Evolutionary conservation across 148 eudicot genomes (phyloP).

Genomic region (Cornus kousa): DNA sequence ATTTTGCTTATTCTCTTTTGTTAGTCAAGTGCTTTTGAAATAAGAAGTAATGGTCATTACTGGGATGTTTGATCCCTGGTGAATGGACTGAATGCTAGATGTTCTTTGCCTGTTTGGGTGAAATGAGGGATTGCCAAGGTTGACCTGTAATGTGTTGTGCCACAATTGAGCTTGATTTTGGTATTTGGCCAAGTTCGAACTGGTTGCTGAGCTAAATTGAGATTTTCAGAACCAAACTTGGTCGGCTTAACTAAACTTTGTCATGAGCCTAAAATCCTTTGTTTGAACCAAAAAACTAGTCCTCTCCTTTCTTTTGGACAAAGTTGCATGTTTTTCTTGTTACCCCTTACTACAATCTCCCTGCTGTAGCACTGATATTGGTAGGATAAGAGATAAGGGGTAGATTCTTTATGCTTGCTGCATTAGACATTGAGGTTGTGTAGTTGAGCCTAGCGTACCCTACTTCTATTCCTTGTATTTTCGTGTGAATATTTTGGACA

Average conservation of each 20-base stretch:
- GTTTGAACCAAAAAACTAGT: background rate
- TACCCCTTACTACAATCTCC: background rate
- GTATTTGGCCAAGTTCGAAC: too few species aligned
- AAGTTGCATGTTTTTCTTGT: background rate
- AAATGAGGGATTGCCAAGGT: too few species aligned
- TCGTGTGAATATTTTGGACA: slow-evolving; percentile 22
- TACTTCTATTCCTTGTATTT: background rate
- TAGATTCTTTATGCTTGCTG: background rate
- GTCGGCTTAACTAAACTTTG: too few species aligned
- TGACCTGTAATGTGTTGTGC: too few species aligned
- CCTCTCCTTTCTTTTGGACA: background rate
- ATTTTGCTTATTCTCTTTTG: too few species aligned
- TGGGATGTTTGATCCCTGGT: too few species aligned
- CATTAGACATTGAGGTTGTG: background rate
- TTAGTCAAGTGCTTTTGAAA: too few species aligned
- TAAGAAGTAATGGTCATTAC: too few species aligned
- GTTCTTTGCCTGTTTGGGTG: too few species aligned
- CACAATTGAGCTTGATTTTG: too few species aligned
- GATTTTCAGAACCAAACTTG: background rate
- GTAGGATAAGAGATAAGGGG: background rate
- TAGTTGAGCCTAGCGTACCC: slow-evolving; percentile 1
- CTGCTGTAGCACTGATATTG: background rate
- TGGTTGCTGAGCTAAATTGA: too few species aligned
- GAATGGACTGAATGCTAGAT: too few species aligned
- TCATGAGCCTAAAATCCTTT: background rate